Conservation (phyloP, 1,139 yeast species). For the Geotrichum phurueaensis region DNA sequence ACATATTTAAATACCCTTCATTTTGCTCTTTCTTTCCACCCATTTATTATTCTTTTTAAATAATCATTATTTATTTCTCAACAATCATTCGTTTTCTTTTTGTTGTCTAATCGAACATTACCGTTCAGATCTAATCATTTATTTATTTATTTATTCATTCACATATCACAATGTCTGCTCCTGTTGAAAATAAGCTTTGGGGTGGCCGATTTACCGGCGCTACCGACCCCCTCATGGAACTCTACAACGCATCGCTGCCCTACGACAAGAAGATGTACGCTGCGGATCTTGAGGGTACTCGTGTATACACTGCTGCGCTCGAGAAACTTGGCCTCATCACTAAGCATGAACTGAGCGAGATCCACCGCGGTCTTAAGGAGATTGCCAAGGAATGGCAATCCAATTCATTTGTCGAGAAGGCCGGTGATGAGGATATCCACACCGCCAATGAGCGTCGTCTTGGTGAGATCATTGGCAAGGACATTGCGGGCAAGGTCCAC, state of each 20-base stretch:
- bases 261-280: slow-evolving; percentile 92
- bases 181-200: slow-evolving; percentile 64
- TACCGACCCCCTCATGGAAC: slow-evolving; percentile 94
- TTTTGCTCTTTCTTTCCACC: background rate
- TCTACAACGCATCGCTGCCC: slow-evolving; percentile 93
- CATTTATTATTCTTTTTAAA: background rate
- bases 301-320: slow-evolving; percentile 85
- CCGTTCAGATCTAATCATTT: background rate
- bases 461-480: slow-evolving; percentile 90
- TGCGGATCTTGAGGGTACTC: slow-evolving; percentile 90
- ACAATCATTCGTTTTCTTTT: no score
- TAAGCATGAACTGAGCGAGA: slow-evolving; percentile 62
- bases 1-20: background rate
- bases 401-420: slow-evolving; percentile 70
- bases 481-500: slow-evolving; percentile 94
- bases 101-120: background rate
- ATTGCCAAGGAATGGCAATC: slow-evolving; percentile 76
- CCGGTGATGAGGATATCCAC: slow-evolving; percentile 96
- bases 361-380: slow-evolving; percentile 70
- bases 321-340: slow-evolving; percentile 70
- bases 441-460: slow-evolving; percentile 97
- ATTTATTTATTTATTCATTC: background rate
- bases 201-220: slow-evolving; percentile 98
- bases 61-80: background rate
- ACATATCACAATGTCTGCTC: slow-evolving; percentile 19